A percentile compares a stretch with the other conserved stretches of the same genome.
Conservation (phyloP, 2,329 filamentous ascomycete genomes). For the Colletotrichum theobromicola region DNA sequence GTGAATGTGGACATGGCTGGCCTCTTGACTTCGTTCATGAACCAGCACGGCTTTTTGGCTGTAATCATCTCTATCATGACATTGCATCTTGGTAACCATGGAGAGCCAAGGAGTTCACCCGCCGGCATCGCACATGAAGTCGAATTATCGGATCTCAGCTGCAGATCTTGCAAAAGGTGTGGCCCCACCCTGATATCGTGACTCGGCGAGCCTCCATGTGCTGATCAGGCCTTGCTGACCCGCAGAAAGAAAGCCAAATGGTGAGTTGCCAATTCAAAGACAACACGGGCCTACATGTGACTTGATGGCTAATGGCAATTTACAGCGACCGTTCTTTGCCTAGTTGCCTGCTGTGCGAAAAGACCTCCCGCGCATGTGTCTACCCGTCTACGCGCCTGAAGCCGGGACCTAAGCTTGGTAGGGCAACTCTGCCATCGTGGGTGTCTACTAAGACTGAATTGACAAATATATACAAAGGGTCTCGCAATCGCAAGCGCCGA, state of each 20-base stretch:
- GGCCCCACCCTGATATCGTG: background rate
- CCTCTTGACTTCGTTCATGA: background rate
- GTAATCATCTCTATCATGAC: background rate
- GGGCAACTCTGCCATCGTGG: background rate
- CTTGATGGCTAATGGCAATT: background rate
- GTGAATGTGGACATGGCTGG: background rate
- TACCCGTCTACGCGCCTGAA: background rate
- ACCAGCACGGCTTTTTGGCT: background rate
- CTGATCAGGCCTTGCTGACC: background rate
- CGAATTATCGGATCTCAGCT: background rate
- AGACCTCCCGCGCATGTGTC: background rate
- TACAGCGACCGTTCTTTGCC: background rate
- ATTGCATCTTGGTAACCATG: background rate
- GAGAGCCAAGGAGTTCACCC: background rate
- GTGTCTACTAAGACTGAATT: background rate
- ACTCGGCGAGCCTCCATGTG: background rate
- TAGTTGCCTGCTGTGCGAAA: background rate
- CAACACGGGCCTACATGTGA: background rate
- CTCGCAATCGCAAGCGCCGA: background rate
- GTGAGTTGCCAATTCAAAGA: background rate
- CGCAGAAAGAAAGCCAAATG: background rate
- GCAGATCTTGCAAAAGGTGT: background rate
- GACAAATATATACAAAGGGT: background rate
- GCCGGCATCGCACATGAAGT: background rate
- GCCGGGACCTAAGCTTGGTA: background rate